These are phyloP conservation scores for Amoebophrya sp. DNA, from an alignment of 169 alveolate genomes.

Conservation along the genomic window DNA sequence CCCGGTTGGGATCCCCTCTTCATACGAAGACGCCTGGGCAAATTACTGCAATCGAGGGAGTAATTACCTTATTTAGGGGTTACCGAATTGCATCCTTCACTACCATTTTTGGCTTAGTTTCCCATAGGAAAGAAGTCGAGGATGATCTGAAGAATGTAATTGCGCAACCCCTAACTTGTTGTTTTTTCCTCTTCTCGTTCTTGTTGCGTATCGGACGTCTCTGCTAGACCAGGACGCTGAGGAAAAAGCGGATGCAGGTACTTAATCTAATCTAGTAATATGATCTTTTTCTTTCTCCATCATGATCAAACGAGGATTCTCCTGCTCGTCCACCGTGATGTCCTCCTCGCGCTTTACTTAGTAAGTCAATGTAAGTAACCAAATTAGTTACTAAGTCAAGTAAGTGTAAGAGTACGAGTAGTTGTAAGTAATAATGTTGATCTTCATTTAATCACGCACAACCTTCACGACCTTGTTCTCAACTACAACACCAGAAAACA, in stretches of 20 bases:
- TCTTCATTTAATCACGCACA: neutral
- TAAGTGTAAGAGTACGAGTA: no score
- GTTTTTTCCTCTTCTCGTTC: neutral
- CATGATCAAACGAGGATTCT: neutral
- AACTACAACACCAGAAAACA: neutral
- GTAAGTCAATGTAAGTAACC: no score
- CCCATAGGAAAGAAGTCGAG: no score
- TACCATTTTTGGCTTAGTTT: no score
- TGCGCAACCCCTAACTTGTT: no score
- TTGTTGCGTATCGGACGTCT: neutral
- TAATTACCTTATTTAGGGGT: no score
- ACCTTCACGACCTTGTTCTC: neutral
- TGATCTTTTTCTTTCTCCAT: neutral
- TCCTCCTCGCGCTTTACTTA: no score
- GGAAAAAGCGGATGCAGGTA: neutral
- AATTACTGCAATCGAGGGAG: neutral
- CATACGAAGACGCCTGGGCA: slow-evolving; percentile 4
- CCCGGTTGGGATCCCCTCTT: no score
- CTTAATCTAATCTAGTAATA: neutral
- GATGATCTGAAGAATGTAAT: no score
- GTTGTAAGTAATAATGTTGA: neutral
- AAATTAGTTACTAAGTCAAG: no score
- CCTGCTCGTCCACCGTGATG: neutral
- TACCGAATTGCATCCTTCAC: no score
- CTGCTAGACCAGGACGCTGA: neutral